phyloP scores from a whole-genome alignment of 1,284 basidiomycete species.

The Phellinidium pouzarii region DNA sequence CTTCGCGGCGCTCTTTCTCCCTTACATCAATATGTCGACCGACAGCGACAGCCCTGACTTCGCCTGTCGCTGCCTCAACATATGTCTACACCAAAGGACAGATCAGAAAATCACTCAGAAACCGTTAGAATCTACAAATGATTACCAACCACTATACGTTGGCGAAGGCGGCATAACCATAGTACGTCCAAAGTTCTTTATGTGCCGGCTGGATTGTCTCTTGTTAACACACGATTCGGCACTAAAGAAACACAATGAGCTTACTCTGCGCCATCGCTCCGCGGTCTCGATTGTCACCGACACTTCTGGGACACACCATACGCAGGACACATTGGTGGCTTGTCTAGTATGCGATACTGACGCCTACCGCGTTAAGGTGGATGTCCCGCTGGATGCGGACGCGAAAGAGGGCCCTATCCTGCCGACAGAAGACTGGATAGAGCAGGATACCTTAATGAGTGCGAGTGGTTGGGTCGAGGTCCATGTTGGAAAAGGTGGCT shows the following conservation, averaged over 20 bases:
- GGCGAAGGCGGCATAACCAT: conserved; percentile 61
- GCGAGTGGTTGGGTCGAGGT: conserved; percentile 69
- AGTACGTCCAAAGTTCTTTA: conserved; percentile 35
- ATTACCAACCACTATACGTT: conserved; percentile 53
- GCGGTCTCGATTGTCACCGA: conserved; percentile 35
- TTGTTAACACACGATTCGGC: conserved; percentile 7
- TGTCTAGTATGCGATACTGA: conserved; percentile 62
- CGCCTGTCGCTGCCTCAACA: conserved; percentile 68
- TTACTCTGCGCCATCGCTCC: conserved; percentile 59
- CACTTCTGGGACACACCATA: conserved; percentile 39
- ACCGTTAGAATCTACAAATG: conserved; percentile 26
- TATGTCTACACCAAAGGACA: conserved; percentile 39
- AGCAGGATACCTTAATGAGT: conserved; percentile 62
- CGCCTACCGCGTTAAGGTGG: conserved; percentile 65
- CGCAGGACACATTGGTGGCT: conserved; percentile 42
- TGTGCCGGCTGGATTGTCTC: conserved; percentile 1
- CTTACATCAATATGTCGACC: conserved; percentile 18
- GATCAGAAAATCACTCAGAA: not conserved
- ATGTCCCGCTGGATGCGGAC: conserved; percentile 50
- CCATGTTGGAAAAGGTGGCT: conserved; percentile 36
- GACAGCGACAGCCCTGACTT: conserved; percentile 24
- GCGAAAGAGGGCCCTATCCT: conserved; percentile 60
- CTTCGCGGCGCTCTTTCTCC: not conserved
- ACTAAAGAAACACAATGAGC: conserved; percentile 55
- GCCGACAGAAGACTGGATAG: conserved; percentile 68